A percentile compares a stretch with the other conserved stretches of the same genome.
Evolutionary conservation across 1,139 yeast species (phyloP).

Genomic region (Debaryomycetaceae sp.): DNA sequence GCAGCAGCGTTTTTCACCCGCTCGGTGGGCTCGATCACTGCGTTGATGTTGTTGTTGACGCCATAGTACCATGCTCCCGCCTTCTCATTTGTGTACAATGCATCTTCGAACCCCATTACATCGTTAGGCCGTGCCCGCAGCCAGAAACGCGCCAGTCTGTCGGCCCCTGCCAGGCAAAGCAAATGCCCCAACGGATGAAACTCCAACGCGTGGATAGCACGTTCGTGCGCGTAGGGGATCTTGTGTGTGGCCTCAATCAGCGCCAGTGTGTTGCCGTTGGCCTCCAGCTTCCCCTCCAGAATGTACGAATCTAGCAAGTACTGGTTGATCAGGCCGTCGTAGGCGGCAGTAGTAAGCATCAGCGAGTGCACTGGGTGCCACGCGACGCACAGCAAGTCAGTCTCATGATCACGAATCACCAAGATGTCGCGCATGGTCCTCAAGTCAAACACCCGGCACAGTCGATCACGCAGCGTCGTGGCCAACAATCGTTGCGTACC

Average conservation of each 20-base stretch:
- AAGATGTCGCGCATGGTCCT: constrained; percentile 76
- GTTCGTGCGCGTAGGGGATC: constrained; percentile 91
- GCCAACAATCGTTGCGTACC: constrained; percentile 70
- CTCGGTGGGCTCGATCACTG: constrained; percentile 39
- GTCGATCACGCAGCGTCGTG: constrained; percentile 82
- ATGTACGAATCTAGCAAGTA: constrained; percentile 61
- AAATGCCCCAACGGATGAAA: constrained; percentile 94
- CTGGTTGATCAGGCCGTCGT: constrained; percentile 82
- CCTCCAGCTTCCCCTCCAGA: constrained; percentile 23
- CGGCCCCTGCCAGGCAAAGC: constrained; percentile 89
- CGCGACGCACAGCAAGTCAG: constrained; percentile 78
- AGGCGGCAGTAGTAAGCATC: constrained; percentile 79
- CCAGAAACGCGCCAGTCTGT: constrained; percentile 94
- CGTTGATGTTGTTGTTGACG: constrained; percentile 62
- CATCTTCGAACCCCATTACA: constrained; percentile 76
- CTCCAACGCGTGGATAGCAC: constrained; percentile 83
- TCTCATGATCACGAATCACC: constrained; percentile 72
- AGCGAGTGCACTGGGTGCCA: constrained; percentile 93
- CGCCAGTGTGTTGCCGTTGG: constrained; percentile 16
- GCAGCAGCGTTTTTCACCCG: background rate
- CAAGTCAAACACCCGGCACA: constrained; percentile 82
- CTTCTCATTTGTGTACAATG: constrained; percentile 64
- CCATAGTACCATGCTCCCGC: constrained; percentile 72
- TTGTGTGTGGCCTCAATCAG: constrained; percentile 51
- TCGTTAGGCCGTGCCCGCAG: constrained; percentile 89